Conservation (phyloP, 768 basidiomycete genomes). For the Aureoboletus auriporus region DNA sequence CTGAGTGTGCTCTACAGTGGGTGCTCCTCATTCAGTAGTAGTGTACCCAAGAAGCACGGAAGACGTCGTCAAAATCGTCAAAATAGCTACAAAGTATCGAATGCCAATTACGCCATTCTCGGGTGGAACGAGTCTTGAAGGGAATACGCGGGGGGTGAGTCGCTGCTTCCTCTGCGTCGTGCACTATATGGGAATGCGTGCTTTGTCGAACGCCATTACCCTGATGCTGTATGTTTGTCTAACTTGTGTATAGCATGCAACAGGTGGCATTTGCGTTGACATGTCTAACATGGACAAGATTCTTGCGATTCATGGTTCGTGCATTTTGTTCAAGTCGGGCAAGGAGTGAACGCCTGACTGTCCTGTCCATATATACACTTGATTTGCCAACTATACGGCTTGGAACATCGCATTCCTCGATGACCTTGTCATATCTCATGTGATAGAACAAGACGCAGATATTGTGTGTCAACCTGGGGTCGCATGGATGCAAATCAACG, state of each 20-base stretch:
- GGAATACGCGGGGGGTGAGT: conserved; percentile 64
- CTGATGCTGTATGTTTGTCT: background rate
- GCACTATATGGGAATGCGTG: background rate
- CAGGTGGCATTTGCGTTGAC: conserved; percentile 77
- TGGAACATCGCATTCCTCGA: background rate
- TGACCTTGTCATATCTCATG: background rate
- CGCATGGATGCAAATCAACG: conserved; percentile 71
- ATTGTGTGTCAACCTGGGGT: conserved; percentile 71
- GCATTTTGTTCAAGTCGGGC: background rate
- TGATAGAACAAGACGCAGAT: conserved; percentile 63
- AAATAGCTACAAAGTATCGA: conserved; percentile 65
- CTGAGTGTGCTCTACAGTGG: conserved; percentile 20
- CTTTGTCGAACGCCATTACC: too few species aligned
- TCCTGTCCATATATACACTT: background rate
- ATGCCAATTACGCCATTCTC: conserved; percentile 80
- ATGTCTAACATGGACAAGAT: conserved; percentile 77
- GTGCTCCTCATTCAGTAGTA: conserved; percentile 50
- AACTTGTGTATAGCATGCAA: conserved; percentile 11
- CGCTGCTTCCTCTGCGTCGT: background rate
- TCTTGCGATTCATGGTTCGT: conserved; percentile 64
- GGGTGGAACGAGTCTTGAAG: conserved; percentile 81
- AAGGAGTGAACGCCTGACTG: background rate
- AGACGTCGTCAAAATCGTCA: conserved; percentile 77
- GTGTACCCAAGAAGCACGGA: conserved; percentile 68
- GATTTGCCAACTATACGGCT: background rate